phyloP scores from a whole-genome alignment of 306 rosid species.

The Trifolium fragiferum region DNA sequence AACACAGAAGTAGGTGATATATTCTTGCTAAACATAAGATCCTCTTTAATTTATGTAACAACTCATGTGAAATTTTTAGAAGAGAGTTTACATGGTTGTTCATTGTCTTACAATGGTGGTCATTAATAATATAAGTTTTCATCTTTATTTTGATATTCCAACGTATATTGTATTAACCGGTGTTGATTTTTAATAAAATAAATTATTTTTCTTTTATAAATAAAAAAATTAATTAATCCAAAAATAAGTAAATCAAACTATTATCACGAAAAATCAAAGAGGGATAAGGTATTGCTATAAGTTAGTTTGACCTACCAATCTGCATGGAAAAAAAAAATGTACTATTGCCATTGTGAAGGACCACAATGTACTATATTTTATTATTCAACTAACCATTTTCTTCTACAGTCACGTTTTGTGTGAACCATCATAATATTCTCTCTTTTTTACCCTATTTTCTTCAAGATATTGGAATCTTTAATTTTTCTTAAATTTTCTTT shows the following conservation, averaged over 20 bases:
- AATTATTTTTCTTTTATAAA: no score
- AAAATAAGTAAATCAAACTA: background rate
- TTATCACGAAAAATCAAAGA: background rate
- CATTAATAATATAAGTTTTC: no score
- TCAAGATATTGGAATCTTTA: background rate
- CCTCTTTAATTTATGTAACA: no score
- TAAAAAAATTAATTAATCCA: background rate
- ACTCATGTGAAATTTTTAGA: no score
- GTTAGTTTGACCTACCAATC: conserved; percentile 41
- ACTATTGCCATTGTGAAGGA: conserved; percentile 11
- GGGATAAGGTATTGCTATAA: conserved; percentile 5
- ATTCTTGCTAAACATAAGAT: no score
- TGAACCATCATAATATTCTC: conserved; percentile 35
- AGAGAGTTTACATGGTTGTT: no score
- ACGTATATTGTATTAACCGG: no score
- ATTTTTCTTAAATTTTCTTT: background rate
- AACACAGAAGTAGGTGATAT: no score
- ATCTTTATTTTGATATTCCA: no score
- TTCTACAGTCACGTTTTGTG: conserved; percentile 47
- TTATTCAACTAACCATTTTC: conserved; percentile 44
- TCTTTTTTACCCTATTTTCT: background rate
- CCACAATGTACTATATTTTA: conserved; percentile 40
- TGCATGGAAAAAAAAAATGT: conserved; percentile 39
- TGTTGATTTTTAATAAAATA: no score
- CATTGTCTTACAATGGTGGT: no score